These are phyloP conservation scores for Boletus patriciae DNA, from an alignment of 768 basidiomycete genomes.

Conservation along the genomic window DNA sequence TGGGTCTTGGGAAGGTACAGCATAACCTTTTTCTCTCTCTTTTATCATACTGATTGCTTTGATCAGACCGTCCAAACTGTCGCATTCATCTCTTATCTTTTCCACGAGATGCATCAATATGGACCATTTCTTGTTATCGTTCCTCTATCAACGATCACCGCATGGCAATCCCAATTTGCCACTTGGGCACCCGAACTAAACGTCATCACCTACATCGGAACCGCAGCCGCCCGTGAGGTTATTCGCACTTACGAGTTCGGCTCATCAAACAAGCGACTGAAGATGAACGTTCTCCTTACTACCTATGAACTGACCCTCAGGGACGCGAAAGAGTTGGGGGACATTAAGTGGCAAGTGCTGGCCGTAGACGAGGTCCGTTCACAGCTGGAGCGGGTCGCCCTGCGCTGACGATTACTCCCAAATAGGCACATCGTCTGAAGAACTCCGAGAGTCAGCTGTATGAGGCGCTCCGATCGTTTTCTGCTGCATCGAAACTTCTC, in stretches of 20 bases:
- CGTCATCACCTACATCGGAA: constrained; percentile 96
- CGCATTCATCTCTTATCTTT: constrained; percentile 90
- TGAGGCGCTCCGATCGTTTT: constrained; percentile 88
- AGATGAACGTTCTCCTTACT: constrained; percentile 96
- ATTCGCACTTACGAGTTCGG: constrained; percentile 95
- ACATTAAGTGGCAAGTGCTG: constrained; percentile 96
- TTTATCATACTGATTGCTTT: constrained; percentile 14
- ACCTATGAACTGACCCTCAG: constrained; percentile 96
- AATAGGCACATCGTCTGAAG: constrained; percentile 92
- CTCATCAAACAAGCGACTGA: constrained; percentile 79
- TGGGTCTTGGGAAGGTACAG: constrained; percentile 93
- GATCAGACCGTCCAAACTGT: constrained; percentile 92
- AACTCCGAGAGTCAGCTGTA: constrained; percentile 97
- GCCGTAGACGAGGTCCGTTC: constrained; percentile 87
- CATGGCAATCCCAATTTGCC: constrained; percentile 95
- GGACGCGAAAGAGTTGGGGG: constrained; percentile 82
- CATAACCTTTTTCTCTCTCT: background rate
- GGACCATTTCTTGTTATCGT: constrained; percentile 98
- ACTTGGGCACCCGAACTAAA: constrained; percentile 96
- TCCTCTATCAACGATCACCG: constrained; percentile 95
- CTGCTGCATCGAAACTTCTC: constrained; percentile 87
- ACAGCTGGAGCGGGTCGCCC: background rate
- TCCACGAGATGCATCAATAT: constrained; percentile 88
- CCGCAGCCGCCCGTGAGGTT: constrained; percentile 80
- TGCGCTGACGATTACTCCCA: constrained; percentile 15